Evolutionary conservation across 306 rosid species (phyloP).

Genomic region (Begonia masoniana): DNA sequence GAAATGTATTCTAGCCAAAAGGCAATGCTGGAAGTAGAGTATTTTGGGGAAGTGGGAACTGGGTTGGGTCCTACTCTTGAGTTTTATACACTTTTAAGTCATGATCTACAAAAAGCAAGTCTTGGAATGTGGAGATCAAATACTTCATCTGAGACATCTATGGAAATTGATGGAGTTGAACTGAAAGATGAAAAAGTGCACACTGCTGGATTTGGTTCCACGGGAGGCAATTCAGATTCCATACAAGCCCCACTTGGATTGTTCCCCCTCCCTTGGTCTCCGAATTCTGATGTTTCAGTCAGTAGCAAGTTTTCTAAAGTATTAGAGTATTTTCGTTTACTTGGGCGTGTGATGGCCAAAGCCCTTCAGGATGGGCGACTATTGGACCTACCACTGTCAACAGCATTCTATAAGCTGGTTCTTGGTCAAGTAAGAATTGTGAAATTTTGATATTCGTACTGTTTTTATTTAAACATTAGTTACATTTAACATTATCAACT

Average conservation of each 20-base stretch:
- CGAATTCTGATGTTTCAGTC: slow-evolving; percentile 54
- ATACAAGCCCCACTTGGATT: slow-evolving; percentile 82
- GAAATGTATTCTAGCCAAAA: slow-evolving; percentile 99
- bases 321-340: slow-evolving; percentile 70
- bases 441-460: not conserved
- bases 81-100: slow-evolving; percentile 92
- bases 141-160: slow-evolving; percentile 32
- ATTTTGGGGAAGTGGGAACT: slow-evolving; percentile 99
- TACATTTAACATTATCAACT: no score
- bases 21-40: slow-evolving; percentile 98
- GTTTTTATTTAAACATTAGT: not conserved
- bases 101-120: slow-evolving; percentile 71
- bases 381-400: slow-evolving; percentile 79
- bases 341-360: slow-evolving; percentile 94
- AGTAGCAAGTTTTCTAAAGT: slow-evolving; percentile 62
- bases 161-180: slow-evolving; percentile 66
- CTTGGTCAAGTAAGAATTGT: slow-evolving; percentile 71
- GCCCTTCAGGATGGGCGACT: slow-evolving; percentile 99
- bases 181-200: slow-evolving; percentile 26
- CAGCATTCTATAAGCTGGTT: slow-evolving; percentile 78
- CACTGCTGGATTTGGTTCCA: slow-evolving; percentile 18
- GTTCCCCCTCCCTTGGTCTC: slow-evolving; percentile 92
- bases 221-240: slow-evolving; percentile 34
- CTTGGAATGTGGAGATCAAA: slow-evolving; percentile 91
- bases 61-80: slow-evolving; percentile 99